These are phyloP conservation scores for Phylloporus sp. DNA, from an alignment of 1,284 basidiomycete species.

Conservation along the genomic window DNA sequence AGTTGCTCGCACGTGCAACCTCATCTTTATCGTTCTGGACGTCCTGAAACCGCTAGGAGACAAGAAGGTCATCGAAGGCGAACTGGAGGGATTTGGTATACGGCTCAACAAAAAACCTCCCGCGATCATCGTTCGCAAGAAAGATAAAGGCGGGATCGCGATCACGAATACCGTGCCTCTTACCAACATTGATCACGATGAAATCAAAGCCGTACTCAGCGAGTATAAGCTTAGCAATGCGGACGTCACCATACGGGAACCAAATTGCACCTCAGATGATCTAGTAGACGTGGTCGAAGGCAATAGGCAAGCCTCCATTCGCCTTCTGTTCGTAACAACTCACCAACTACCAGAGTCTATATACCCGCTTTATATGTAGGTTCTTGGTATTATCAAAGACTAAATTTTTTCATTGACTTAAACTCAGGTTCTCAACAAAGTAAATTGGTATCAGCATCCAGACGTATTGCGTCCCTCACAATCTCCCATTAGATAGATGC, in stretches of 20 bases:
- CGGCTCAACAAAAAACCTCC: constrained; percentile 96
- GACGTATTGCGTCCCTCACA: constrained; percentile 12
- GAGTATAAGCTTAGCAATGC: constrained; percentile 92
- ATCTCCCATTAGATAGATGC: constrained; percentile 82
- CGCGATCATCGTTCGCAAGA: constrained; percentile 85
- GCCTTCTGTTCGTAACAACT: constrained; percentile 2
- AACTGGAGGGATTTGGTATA: constrained; percentile 97
- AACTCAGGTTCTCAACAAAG: constrained; percentile 76
- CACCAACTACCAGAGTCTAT: constrained; percentile 71
- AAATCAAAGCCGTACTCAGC: constrained; percentile 94
- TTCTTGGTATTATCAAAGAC: constrained; percentile 14
- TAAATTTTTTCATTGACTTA: constrained; percentile 7
- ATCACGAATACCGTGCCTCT: constrained; percentile 97
- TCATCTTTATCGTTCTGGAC: constrained; percentile 98
- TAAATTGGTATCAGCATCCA: constrained; percentile 28
- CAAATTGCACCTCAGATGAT: constrained; percentile 94
- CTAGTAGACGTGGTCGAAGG: constrained; percentile 97
- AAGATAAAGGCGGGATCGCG: constrained; percentile 93
- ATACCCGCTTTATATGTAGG: constrained; percentile 89
- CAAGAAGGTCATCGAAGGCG: constrained; percentile 89
- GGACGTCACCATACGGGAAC: constrained; percentile 94
- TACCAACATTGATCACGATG: constrained; percentile 95
- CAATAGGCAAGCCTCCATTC: constrained; percentile 62
- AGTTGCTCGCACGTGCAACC: constrained; percentile 97
- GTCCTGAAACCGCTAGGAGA: constrained; percentile 97